Evolutionary conservation across 2,329 filamentous ascomycete species (phyloP), one percentile per base, ranked within the genome.

Genomic region (Penicillium fuscoglaucum): DNA sequence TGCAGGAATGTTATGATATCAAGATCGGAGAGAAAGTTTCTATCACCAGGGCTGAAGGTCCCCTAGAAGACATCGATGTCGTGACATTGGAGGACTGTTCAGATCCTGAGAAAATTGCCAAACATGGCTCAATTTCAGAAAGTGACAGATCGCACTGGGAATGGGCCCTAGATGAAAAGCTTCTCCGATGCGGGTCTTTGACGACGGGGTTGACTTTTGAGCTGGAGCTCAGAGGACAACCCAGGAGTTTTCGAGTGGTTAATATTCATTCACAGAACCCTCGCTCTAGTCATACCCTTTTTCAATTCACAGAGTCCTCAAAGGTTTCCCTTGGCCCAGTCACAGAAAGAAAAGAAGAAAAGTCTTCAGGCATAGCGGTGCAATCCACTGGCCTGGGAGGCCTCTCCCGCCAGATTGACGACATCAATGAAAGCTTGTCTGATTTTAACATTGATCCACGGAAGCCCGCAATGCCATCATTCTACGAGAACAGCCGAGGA

Each of bases 141-240:
- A 62, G 71, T 6, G 79, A 81, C 19, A 72, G 62, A 35, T 52
- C 59, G 24, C 73, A 80, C 62, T 84, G 81, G 80, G 77, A 79
- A 64, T 82, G 79, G 77, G 73, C 72, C 58, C 60, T 83, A 45
- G 75, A 78, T 58, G 73, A 78, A 62, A 73, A 72, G 39, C 67
- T 82, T 39, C 68, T 74, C 60, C 74, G 84, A 55, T 84, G 89
- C 33, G 90, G 91, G 59, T 81, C 87, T 43, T 78, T 96, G 19
- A 84, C 88, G 35, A 82, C 86, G 3, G 90, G 89, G 5, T 85
- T 92, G 77, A 78, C 83, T 0, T 85, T 96, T 61, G 90, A 91
- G 29, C 68, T 87, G 10, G 79, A 82, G 43, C 79, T 82, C 39
- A 82, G 79, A 59, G 83, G 83, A 4, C 78, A 80, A 33, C 85